Conservation (phyloP, 495 filamentous ascomycete genomes). For the Choiromyces venosus region DNA sequence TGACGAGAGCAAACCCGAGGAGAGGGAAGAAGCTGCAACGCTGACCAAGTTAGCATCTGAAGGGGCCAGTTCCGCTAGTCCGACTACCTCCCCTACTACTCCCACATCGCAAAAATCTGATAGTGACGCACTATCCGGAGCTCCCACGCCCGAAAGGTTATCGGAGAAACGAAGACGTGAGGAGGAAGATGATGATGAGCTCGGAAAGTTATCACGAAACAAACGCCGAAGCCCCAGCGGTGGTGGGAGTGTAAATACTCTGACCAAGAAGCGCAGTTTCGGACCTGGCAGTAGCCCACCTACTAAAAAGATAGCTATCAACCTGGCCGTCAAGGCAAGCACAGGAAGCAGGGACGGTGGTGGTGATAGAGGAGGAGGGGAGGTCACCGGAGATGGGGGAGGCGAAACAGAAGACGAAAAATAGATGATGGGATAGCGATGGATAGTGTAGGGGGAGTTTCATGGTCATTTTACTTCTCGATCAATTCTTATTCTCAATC, state of each 20-base stretch:
- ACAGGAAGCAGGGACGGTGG: slow-evolving; percentile 25
- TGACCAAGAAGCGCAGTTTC: slow-evolving; percentile 43
- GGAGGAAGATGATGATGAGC: slow-evolving; percentile 72
- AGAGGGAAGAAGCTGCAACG: slow-evolving; percentile 18
- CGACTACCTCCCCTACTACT: slow-evolving; percentile 33
- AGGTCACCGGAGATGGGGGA: slow-evolving; percentile 25
- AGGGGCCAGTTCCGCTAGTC: slow-evolving; percentile 25
- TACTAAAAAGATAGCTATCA: slow-evolving; percentile 53
- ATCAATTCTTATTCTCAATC: slow-evolving; percentile 36
- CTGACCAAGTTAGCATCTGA: slow-evolving; percentile 13
- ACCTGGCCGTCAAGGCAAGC: slow-evolving; percentile 41
- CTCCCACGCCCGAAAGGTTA: slow-evolving; percentile 65
- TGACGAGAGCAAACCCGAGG: slow-evolving; percentile 54
- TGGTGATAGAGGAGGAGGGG: slow-evolving; percentile 15
- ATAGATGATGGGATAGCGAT: slow-evolving; percentile 47
- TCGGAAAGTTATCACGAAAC: slow-evolving; percentile 63
- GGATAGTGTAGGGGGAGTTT: slow-evolving; percentile 42
- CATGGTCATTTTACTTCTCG: slow-evolving; percentile 32
- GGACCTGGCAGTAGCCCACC: slow-evolving; percentile 38
- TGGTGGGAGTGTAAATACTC: slow-evolving; percentile 11
- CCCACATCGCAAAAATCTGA: slow-evolving; percentile 40
- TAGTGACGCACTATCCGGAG: slow-evolving; percentile 40
- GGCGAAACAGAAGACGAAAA: slow-evolving; percentile 24
- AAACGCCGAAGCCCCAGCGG: slow-evolving; percentile 59
- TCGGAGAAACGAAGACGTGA: slow-evolving; percentile 87